A percentile compares a stretch with the other conserved stretches of the same genome.
phyloP scores from a whole-genome alignment of 2,329 filamentous ascomycete genomes.

The Exutisphaerella laricina region DNA sequence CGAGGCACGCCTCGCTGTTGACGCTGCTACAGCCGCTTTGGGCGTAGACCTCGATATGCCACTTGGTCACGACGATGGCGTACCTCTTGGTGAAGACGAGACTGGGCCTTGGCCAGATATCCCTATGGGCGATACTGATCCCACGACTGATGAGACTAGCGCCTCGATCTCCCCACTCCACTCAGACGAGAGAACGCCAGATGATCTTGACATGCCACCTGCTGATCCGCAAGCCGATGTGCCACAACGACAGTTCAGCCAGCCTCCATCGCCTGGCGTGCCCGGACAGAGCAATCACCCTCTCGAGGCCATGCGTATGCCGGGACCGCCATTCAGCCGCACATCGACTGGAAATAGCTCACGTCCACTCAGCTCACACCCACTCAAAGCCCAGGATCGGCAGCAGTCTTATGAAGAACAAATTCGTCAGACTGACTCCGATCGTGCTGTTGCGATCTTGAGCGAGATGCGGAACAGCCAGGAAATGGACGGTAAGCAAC shows the following conservation, averaged over 20 bases:
- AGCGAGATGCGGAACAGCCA: not conserved
- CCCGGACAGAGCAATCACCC: not conserved
- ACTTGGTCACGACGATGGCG: not conserved
- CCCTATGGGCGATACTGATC: not conserved
- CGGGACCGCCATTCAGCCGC: not conserved
- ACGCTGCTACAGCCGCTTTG: not conserved
- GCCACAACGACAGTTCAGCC: not conserved
- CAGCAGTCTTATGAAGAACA: not conserved
- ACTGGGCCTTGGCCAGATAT: constrained; percentile 1
- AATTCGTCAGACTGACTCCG: not conserved
- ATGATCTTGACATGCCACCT: not conserved
- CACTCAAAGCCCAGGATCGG: not conserved
- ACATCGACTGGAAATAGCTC: constrained; percentile 1
- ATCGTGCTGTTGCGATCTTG: not conserved
- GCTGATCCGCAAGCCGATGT: not conserved
- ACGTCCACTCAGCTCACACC: not conserved
- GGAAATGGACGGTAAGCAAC: not conserved
- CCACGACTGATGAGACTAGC: not conserved
- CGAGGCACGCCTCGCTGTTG: not conserved
- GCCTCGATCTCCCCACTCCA: not conserved
- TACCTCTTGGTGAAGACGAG: constrained; percentile 1
- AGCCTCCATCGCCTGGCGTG: not conserved
- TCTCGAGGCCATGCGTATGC: not conserved
- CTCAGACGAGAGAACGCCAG: not conserved
- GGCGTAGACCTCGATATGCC: constrained; percentile 2